phyloP scores from a whole-genome alignment of 78 protist genomes.

The Protostelium mycophagum region DNA sequence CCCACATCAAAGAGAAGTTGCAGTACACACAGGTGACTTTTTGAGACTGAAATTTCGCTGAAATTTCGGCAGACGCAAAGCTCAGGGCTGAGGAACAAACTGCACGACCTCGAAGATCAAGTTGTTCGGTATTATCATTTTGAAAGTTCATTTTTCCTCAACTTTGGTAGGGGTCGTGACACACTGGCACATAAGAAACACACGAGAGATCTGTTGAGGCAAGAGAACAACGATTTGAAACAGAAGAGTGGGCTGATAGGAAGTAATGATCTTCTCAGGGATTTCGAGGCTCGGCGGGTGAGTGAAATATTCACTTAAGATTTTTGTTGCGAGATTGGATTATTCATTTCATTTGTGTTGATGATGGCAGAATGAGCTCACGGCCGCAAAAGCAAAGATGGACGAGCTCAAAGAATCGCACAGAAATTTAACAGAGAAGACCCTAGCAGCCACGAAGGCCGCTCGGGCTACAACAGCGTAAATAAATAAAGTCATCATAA shows the following conservation, averaged over 20 bases:
- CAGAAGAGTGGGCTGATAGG: conserved; percentile 47
- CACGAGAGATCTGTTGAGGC: conserved; percentile 46
- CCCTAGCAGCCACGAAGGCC: background rate
- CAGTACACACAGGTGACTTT: conserved; percentile 46
- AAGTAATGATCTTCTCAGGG: conserved; percentile 34
- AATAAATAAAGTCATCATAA: too few species aligned
- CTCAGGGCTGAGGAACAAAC: background rate
- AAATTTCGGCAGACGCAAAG: background rate
- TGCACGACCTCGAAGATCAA: conserved; percentile 8
- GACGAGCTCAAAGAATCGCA: background rate
- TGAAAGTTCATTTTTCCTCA: background rate
- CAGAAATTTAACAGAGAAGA: background rate
- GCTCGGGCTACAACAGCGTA: background rate
- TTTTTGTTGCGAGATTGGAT: background rate
- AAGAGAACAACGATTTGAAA: conserved; percentile 3
- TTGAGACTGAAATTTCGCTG: too few species aligned
- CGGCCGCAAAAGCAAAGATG: background rate
- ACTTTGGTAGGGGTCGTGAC: conserved; percentile 16
- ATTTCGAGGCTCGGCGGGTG: conserved; percentile 47
- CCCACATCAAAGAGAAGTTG: conserved; percentile 83
- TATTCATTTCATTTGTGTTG: background rate
- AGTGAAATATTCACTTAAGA: too few species aligned
- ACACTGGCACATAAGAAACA: conserved; percentile 29
- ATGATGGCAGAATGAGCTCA: background rate
- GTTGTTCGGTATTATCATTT: background rate